phyloP scores from a whole-genome alignment of 108 stramenopile species.

The Cyclostephanos tholiformis region DNA sequence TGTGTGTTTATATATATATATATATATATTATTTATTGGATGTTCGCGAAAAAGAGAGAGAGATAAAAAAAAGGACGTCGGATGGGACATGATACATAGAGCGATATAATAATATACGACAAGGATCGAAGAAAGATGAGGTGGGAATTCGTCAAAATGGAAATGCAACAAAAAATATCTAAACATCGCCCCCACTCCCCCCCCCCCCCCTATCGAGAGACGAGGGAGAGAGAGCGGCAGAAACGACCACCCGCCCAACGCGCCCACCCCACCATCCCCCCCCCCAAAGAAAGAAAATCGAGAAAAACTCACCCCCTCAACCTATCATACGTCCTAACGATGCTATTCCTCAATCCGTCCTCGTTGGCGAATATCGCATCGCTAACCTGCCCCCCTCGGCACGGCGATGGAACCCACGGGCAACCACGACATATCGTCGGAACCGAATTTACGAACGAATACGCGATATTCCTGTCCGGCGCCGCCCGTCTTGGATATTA shows the following conservation, averaged over 20 bases:
- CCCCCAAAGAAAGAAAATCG: neutral
- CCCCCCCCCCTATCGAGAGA: too few relatives aligned
- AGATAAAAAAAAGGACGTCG: neutral
- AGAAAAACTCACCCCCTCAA: conserved; percentile 50
- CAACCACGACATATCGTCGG: conserved; percentile 77
- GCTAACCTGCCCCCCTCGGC: conserved; percentile 76
- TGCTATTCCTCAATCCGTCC: conserved; percentile 61
- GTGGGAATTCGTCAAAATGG: too few relatives aligned
- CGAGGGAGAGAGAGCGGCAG: too few relatives aligned
- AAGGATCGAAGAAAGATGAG: too few relatives aligned
- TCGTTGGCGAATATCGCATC: conserved; percentile 85
- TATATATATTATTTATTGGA: too few relatives aligned
- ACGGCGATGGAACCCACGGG: conserved; percentile 84
- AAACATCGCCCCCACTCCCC: too few relatives aligned
- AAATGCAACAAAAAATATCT: too few relatives aligned
- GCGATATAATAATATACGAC: too few relatives aligned
- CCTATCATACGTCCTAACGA: conserved; percentile 72
- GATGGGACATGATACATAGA: too few relatives aligned
- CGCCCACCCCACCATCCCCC: neutral
- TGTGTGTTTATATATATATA: too few relatives aligned
- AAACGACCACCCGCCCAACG: too few relatives aligned
- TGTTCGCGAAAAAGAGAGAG: neutral
- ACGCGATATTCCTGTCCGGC: conserved; percentile 89
- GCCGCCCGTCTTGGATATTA: conserved; percentile 62
- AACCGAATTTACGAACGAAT: conserved; percentile 87